A percentile compares a stretch with the other conserved stretches of the same genome.
Evolutionary conservation across 345 rosid species (phyloP).

Genomic region (Durio zibethinus): DNA sequence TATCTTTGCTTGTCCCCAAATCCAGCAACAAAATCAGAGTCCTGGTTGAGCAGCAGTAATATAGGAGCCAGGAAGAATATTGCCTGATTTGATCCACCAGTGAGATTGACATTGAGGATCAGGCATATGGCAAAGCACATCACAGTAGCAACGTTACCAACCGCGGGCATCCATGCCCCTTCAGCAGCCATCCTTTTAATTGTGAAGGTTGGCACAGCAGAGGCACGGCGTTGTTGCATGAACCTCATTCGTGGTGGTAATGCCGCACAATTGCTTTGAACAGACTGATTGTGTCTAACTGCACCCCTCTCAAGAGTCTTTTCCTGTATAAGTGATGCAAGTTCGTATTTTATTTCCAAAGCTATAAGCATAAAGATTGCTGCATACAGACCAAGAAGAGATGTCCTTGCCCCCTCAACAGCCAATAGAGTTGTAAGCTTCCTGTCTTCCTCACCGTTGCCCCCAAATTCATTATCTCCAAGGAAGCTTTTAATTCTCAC

Average conservation of each 20-base stretch:
- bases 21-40: conserved; percentile 92
- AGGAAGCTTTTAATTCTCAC: conserved; percentile 70
- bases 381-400: conserved; percentile 95
- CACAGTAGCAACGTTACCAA: conserved; percentile 87
- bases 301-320: conserved; percentile 72
- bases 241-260: conserved; percentile 79
- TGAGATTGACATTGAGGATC: conserved; percentile 71
- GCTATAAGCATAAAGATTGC: conserved; percentile 97
- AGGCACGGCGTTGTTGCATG: conserved; percentile 87
- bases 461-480: conserved; percentile 48
- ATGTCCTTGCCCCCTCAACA: conserved; percentile 98
- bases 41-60: conserved; percentile 94
- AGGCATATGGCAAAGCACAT: conserved; percentile 98
- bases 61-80: conserved; percentile 96
- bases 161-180: conserved; percentile 99
- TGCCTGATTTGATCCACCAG: conserved; percentile 93
- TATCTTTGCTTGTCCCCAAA: conserved; percentile 98
- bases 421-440: conserved; percentile 77
- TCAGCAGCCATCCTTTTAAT: conserved; percentile 92
- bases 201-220: conserved; percentile 66
- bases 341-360: conserved; percentile 84
- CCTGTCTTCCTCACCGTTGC: conserved; percentile 72
- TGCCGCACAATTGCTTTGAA: conserved; percentile 44
- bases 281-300: conserved; percentile 54
- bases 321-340: conserved; percentile 89